Base-by-base conservation (phyloP, 1,139 yeast species). In the Nakaseomyces glabratus region DNA sequence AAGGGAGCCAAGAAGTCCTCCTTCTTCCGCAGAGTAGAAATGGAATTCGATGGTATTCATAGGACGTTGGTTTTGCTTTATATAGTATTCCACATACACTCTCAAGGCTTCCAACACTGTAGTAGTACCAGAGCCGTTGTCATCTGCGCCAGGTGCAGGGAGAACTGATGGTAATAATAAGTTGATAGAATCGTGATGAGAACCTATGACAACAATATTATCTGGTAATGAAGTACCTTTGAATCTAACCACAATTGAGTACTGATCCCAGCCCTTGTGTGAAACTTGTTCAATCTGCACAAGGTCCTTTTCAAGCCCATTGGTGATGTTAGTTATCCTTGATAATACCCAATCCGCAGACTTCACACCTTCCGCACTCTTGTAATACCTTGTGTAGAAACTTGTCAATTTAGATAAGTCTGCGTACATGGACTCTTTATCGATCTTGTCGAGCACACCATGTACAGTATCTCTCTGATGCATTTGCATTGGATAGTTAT, bases 111-210 rank as follows among this genome's bases (percentile, higher is more conserved):
- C 95, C 38, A 85, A 61, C 28, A 71, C 70, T 3, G 95, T 81
- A 6, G 80, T 77, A 3, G 88, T 78, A 6, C 97, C 97, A 3
- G 90, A 76, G 1, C 95, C 95, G 56, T 88, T 85, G 51, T 88
- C 98, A 57, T 88, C 97, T 3, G 95, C 96, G 4, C 97, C 98
- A 1, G 97, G 97, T 0, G 96, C 86, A 31, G 73, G 69, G 47
- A 80, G 53, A 14, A 76, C 42, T 33, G 65, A 66, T n/a, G 95
- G 95, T 40, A 82, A 67, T 34, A 82, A 47, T 41, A 84, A 64
- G 54, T 85, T 86, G 43, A 76, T 70, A 2, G 95, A 81, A 55
- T 88, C 98, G 53, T 81, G 84, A 60, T 90, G 97, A 17, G 95
- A 81, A 0, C 96, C 96, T 19, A 88, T 72, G 13, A 88, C 74